A percentile compares a stretch with the other conserved stretches of the same genome.
These are phyloP conservation scores for Immersiporthe knoxdaviesiana DNA, from an alignment of 2,329 filamentous ascomycete species.

Conservation along the genomic window DNA sequence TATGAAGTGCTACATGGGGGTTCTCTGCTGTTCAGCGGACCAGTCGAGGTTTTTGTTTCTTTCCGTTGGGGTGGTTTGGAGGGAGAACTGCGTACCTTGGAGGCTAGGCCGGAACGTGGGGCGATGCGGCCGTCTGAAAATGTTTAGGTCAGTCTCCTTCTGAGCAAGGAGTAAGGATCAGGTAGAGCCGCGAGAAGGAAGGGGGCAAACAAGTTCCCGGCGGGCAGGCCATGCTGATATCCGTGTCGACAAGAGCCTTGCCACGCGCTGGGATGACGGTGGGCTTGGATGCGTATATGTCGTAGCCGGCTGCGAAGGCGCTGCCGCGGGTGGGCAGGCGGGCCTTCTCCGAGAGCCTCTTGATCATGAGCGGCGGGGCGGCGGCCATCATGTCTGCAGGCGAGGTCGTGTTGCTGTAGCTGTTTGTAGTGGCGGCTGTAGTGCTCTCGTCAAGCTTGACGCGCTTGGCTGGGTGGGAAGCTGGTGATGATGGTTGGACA, in stretches of 20 bases:
- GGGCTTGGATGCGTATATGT: constrained; percentile 80
- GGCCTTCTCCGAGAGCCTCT: constrained; percentile 83
- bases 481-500: constrained; percentile 61
- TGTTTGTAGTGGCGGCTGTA: constrained; percentile 30
- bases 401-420: constrained; percentile 26
- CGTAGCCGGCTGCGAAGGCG: constrained; percentile 89
- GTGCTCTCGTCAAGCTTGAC: constrained; percentile 61
- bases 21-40: neutral
- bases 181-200: neutral
- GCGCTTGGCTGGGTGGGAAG: constrained; percentile 79
- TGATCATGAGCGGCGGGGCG: constrained; percentile 74
- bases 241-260: constrained; percentile 86
- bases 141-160: neutral
- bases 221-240: constrained; percentile 88
- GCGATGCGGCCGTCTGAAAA: constrained; percentile 82
- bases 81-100: constrained; percentile 56
- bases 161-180: neutral
- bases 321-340: constrained; percentile 85
- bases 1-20: constrained; percentile 70
- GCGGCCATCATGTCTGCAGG: constrained; percentile 33
- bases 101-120: constrained; percentile 85
- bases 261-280: constrained; percentile 79
- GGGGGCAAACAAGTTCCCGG: constrained; percentile 76
- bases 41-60: neutral
- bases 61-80: too few species aligned